A percentile compares a stretch with the other conserved stretches of the same genome.
Conservation (phyloP, 2,329 filamentous ascomycete species). For the Herpotrichia juniperi region DNA sequence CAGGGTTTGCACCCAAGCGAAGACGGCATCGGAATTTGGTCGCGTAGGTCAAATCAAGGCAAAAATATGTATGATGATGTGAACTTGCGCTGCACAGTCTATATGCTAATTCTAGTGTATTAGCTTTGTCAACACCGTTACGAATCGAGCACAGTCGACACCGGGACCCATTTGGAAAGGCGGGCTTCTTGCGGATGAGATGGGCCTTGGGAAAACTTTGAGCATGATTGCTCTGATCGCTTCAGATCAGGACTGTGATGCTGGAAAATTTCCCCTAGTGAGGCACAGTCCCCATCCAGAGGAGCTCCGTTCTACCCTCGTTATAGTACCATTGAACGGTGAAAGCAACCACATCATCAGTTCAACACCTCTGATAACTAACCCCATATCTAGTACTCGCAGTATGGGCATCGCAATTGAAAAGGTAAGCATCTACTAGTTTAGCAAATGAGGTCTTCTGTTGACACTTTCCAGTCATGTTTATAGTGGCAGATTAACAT, state of each 20-base stretch:
- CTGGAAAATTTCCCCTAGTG: no score
- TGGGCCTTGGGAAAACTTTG: constrained; percentile 23
- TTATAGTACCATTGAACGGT: constrained; percentile 16
- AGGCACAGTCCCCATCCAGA: no score
- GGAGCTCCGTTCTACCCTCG: no score
- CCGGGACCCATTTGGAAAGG: constrained; percentile 1
- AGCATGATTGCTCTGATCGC: constrained; percentile 23
- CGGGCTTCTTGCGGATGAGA: constrained; percentile 19
- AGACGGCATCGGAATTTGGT: constrained; percentile 11
- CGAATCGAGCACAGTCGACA: background rate
- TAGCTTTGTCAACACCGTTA: constrained; percentile 11
- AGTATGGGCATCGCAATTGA: constrained; percentile 5
- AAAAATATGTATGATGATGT: no score
- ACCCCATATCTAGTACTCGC: no score
- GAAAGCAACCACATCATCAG: background rate
- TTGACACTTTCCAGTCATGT: constrained; percentile 7
- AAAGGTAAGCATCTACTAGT: background rate
- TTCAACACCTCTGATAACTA: no score
- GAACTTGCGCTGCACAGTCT: background rate
- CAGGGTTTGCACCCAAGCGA: constrained; percentile 7
- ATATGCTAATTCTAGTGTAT: background rate
- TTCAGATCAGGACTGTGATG: background rate
- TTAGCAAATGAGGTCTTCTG: constrained; percentile 6
- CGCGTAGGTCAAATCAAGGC: no score
- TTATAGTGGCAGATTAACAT: background rate